Conservation (phyloP, 2,329 filamentous ascomycete genomes). For the Monosporascus sp. region DNA sequence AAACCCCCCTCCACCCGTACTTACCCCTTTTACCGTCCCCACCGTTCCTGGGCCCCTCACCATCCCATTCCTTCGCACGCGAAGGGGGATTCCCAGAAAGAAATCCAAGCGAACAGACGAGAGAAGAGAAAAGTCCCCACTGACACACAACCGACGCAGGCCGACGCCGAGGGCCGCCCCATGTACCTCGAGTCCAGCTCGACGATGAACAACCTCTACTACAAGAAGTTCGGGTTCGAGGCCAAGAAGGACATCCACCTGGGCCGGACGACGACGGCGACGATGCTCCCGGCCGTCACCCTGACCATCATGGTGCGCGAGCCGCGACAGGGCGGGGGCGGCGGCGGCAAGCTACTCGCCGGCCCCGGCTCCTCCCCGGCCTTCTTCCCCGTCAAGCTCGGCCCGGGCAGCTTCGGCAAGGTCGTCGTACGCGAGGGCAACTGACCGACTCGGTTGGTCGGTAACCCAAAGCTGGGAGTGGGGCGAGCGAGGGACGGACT, state of each 20-base stretch:
- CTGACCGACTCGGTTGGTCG: not conserved
- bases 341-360: slow-evolving; percentile 18
- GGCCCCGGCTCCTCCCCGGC: slow-evolving; percentile 11
- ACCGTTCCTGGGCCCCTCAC: not conserved
- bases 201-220: slow-evolving; percentile 62
- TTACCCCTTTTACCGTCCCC: not conserved
- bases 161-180: slow-evolving; percentile 61
- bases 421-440: slow-evolving; percentile 7
- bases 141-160: slow-evolving; percentile 34
- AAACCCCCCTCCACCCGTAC: not conserved
- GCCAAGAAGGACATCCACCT: slow-evolving; percentile 58
- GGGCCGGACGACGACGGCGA: slow-evolving; percentile 18
- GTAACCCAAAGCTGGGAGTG: no score
- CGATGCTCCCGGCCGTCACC: slow-evolving; percentile 40
- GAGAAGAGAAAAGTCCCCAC: not conserved
- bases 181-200: slow-evolving; percentile 79
- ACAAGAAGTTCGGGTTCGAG: slow-evolving; percentile 70
- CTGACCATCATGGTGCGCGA: slow-evolving; percentile 81
- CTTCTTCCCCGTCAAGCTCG: slow-evolving; percentile 29
- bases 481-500: no score
- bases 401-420: slow-evolving; percentile 20
- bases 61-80: not conserved
- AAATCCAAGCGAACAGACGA: no score
- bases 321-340: slow-evolving; percentile 36
- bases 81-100: no score